These are phyloP conservation scores for Sesbania bispinosa DNA, from an alignment of 306 rosid species.

Conservation along the genomic window DNA sequence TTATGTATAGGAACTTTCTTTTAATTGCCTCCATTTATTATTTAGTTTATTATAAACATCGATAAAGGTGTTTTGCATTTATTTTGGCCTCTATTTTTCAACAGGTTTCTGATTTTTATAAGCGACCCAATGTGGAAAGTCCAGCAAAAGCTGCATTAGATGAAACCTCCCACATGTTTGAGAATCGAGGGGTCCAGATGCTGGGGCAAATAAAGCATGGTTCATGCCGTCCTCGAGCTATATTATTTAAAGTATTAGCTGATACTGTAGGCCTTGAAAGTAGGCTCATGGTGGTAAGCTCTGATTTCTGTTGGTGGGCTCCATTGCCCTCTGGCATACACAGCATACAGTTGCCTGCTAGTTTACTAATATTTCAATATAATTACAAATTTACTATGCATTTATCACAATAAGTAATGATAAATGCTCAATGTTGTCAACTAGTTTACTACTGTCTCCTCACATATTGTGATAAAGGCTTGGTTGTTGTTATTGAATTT, in stretches of 20 bases:
- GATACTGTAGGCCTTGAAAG: slow-evolving; percentile 99
- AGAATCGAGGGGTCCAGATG: slow-evolving; percentile 82
- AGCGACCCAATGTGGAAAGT: slow-evolving; percentile 82
- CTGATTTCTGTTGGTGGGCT: slow-evolving; percentile 21
- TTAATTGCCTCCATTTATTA: background rate
- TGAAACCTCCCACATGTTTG: slow-evolving; percentile 77
- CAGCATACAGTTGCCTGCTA: background rate
- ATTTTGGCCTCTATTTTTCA: slow-evolving; percentile 18
- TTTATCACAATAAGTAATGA: background rate
- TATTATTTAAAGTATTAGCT: slow-evolving; percentile 90
- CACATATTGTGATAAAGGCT: slow-evolving; percentile 6
- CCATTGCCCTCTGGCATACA: background rate
- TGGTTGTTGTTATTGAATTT: slow-evolving; percentile 18
- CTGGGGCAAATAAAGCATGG: slow-evolving; percentile 94
- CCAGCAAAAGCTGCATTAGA: slow-evolving; percentile 88
- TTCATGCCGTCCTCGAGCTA: slow-evolving; percentile 91
- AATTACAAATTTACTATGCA: background rate
- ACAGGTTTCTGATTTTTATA: slow-evolving; percentile 88
- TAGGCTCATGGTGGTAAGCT: slow-evolving; percentile 86
- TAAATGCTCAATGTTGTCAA: slow-evolving; percentile 15
- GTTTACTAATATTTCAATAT: background rate
- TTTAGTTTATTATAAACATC: slow-evolving; percentile 18
- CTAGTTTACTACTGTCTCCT: slow-evolving; percentile 13
- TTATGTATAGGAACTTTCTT: slow-evolving; percentile 1
- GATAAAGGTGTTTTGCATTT: background rate